Percentiles rank a stretch among this genome's conserved stretches.
Conservation (phyloP, 139 green algal species). For the Nannochloris sp. region DNA sequence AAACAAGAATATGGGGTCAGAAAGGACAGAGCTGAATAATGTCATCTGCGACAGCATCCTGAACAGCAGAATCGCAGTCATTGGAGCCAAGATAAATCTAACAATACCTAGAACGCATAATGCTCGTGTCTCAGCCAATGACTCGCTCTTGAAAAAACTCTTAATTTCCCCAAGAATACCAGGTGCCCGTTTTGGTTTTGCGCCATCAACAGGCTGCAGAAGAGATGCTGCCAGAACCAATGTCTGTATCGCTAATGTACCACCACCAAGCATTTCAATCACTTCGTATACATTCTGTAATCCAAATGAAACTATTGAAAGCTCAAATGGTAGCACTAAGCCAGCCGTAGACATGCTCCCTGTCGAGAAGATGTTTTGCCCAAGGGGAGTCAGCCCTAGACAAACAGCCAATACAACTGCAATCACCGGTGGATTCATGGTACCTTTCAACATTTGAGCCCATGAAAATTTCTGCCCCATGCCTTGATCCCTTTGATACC, state of each 20-base stretch:
- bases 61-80: constrained; percentile 19
- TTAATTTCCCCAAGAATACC: no score
- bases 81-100: constrained; percentile 39
- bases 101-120: constrained; percentile 30
- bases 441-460: background rate
- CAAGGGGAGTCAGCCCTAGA: constrained; percentile 39
- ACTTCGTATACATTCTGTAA: constrained; percentile 32
- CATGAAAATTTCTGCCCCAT: background rate
- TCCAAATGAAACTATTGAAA: constrained; percentile 23
- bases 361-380: constrained; percentile 21
- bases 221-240: constrained; percentile 57
- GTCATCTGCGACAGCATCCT: constrained; percentile 7
- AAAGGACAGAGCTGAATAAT: constrained; percentile 17
- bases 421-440: constrained; percentile 48
- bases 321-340: constrained; percentile 23
- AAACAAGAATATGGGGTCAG: constrained; percentile 38
- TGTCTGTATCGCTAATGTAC: constrained; percentile 44
- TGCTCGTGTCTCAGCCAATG: constrained; percentile 16
- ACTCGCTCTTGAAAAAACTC: no score
- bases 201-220: constrained; percentile 17
- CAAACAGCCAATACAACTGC: constrained; percentile 40
- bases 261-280: constrained; percentile 36
- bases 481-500: constrained; percentile 4
- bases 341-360: background rate
- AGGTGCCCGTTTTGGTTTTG: background rate